Percentiles rank a stretch among this genome's conserved stretches.
Evolutionary conservation across 2,329 filamentous ascomycete genomes (phyloP).

Genomic region (Colletotrichum navitas): DNA sequence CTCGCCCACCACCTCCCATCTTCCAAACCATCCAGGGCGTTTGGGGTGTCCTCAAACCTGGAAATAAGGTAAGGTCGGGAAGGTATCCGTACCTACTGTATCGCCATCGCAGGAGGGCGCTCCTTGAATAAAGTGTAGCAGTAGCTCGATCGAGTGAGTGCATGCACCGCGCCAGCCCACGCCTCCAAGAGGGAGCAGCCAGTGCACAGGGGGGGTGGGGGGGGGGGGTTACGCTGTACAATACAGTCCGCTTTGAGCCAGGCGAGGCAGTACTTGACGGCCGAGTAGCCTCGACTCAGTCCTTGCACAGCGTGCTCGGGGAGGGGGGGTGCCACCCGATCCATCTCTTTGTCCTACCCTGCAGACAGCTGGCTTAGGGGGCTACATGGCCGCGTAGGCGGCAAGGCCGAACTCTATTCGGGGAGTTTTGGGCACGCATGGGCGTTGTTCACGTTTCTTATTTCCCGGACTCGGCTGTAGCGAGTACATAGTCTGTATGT

Average conservation of each 20-base stretch:
- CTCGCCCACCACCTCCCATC: not conserved
- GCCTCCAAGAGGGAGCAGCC: slow-evolving; percentile 17
- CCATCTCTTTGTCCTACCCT: slow-evolving; percentile 18
- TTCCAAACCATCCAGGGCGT: not conserved
- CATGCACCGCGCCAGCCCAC: slow-evolving; percentile 27
- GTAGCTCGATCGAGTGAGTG: slow-evolving; percentile 17
- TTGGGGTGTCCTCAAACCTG: not conserved
- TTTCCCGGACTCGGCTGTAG: slow-evolving; percentile 37
- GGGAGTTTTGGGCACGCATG: slow-evolving; percentile 38
- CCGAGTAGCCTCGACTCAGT: slow-evolving; percentile 19
- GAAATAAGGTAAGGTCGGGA: slow-evolving; percentile 17
- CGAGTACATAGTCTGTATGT: slow-evolving; percentile 24
- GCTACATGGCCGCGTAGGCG: slow-evolving; percentile 23
- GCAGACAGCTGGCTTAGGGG: not conserved
- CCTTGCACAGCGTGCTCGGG: slow-evolving; percentile 7
- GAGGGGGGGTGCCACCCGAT: not conserved
- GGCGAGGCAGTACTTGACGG: slow-evolving; percentile 15
- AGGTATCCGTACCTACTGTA: slow-evolving; percentile 8
- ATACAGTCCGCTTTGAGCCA: slow-evolving; percentile 14
- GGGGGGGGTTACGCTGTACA: not conserved
- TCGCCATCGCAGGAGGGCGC: not conserved
- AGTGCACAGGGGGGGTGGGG: no score
- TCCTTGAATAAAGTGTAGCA: slow-evolving; percentile 13
- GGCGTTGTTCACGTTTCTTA: slow-evolving; percentile 38
- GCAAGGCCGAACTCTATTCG: slow-evolving; percentile 28